These are phyloP conservation scores for Logfia minima DNA, from an alignment of 129 eudicot genomes.

Conservation along the genomic window DNA sequence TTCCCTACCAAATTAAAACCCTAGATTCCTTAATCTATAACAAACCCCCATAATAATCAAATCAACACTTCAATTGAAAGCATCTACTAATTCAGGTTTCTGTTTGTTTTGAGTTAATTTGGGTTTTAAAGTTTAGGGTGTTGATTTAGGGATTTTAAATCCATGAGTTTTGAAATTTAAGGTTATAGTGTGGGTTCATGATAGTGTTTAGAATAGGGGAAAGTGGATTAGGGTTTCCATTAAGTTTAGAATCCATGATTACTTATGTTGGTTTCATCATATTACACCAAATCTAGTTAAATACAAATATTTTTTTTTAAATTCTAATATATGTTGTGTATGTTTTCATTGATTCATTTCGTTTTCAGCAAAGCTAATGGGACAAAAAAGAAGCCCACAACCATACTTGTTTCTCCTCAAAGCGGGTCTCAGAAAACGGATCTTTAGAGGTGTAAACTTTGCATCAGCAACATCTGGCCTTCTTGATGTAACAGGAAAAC, in stretches of 20 bases:
- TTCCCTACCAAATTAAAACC: too few relatives aligned
- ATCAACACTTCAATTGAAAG: too few relatives aligned
- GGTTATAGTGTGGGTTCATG: too few relatives aligned
- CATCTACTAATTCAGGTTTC: too few relatives aligned
- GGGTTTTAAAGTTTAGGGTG: too few relatives aligned
- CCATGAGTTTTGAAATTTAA: too few relatives aligned
- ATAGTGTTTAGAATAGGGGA: too few relatives aligned
- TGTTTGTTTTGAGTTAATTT: too few relatives aligned
- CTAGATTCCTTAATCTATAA: too few relatives aligned
- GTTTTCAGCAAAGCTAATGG: conserved; percentile 37
- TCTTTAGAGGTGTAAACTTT: conserved; percentile 37
- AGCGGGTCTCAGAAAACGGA: conserved; percentile 10
- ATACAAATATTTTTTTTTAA: not conserved
- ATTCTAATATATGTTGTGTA: not conserved
- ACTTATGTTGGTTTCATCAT: conserved; percentile 42
- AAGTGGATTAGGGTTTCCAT: too few relatives aligned
- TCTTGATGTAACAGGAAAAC: conserved; percentile 31
- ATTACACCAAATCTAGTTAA: not conserved
- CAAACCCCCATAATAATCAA: too few relatives aligned
- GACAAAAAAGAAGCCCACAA: conserved; percentile 33
- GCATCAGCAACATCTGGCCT: conserved; percentile 39
- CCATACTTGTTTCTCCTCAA: conserved; percentile 33
- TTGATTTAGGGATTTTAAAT: too few relatives aligned
- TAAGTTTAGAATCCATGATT: conserved; percentile 29
- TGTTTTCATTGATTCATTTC: not conserved